Evolutionary conservation across 2,329 filamentous ascomycete genomes (phyloP), one percentile per base, ranked within the genome.

Genomic region (Helicocarpus griseus): DNA sequence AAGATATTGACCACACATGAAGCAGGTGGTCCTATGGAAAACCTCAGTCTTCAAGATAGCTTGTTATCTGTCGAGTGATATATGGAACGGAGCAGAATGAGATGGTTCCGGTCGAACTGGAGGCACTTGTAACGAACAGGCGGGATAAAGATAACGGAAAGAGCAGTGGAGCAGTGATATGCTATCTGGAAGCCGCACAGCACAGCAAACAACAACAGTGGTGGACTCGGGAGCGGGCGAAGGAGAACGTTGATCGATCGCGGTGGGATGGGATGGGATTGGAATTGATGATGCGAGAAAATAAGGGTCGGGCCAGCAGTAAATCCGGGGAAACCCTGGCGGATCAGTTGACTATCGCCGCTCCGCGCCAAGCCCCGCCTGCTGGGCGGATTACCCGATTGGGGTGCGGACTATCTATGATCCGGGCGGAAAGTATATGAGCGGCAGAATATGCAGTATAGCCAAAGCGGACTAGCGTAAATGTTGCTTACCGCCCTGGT

Each of bases 321-420:
- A 50, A 50, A 50, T 50, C 48, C 38, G 48, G 48, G 48, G 48
- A 50, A 50, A 41, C 17, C 26, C 17, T 41, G 48, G 26, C 36
- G 39, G 48, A 39, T 50, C 33, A 29, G 5, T 35, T 47, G 44
- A 35, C 19, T 26, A 14, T 26, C 21, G 11, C 22, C 21, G 11
- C 22, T 31, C n/a, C 22, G n/a, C 35, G 47, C 35, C 47, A 40
- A 49, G 47, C 17, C 35, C n/a, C 4, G 9, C 19, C 8, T n/a
- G 3, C 2, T 7, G 11, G 38, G 14, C 4, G 14, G n/a, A 13
- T 28, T 28, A 21, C 33, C 21, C 21, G 35, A 49, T 48, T 48
- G 36, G 26, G 38, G 14, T 4, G 22, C 48, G 38, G 38, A 11
- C 6, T 40, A 39, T 43, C 7, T 28, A 31, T 49, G 38, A 5